These are phyloP conservation scores for Globisporangium camurandrum DNA, from an alignment of 352 stramenopile genomes.

Conservation along the genomic window DNA sequence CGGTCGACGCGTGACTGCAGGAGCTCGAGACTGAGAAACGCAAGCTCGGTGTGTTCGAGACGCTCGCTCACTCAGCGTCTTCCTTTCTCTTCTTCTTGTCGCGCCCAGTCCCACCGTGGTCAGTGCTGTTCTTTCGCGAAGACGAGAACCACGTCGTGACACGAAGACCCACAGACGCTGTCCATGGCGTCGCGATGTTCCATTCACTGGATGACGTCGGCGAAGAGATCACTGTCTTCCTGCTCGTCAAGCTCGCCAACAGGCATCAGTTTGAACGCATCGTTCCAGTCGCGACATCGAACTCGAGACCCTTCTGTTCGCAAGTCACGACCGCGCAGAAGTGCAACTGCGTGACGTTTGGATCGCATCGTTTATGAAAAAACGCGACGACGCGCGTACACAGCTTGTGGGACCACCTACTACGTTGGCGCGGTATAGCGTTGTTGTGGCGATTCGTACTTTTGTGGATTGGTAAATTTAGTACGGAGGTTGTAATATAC, in stretches of 20 bases:
- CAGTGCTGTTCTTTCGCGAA: conserved; percentile 86
- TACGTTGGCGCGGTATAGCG: conserved; percentile 79
- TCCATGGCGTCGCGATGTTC: conserved; percentile 80
- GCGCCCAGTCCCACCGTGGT: no score
- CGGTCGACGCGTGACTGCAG: no score
- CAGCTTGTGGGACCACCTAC: conserved; percentile 83
- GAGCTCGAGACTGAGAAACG: no score
- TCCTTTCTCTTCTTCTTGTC: no score
- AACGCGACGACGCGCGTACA: conserved; percentile 78
- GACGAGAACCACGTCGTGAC: conserved; percentile 81
- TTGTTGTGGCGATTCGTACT: not conserved
- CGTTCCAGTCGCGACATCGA: conserved; percentile 77
- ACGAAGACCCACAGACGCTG: conserved; percentile 73
- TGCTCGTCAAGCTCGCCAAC: conserved; percentile 81
- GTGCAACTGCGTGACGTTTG: conserved; percentile 82
- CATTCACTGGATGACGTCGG: conserved; percentile 86
- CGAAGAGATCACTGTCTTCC: conserved; percentile 81
- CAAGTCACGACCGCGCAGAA: conserved; percentile 61
- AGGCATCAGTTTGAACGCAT: conserved; percentile 88
- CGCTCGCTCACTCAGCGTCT: no score
- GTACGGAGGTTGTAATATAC: no score
- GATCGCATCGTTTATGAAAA: conserved; percentile 81
- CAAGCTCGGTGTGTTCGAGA: no score
- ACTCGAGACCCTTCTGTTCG: conserved; percentile 76
- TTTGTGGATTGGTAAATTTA: no score